Evolutionary conservation across 768 basidiomycete genomes (phyloP).

Genomic region (Cyathus striatus): DNA sequence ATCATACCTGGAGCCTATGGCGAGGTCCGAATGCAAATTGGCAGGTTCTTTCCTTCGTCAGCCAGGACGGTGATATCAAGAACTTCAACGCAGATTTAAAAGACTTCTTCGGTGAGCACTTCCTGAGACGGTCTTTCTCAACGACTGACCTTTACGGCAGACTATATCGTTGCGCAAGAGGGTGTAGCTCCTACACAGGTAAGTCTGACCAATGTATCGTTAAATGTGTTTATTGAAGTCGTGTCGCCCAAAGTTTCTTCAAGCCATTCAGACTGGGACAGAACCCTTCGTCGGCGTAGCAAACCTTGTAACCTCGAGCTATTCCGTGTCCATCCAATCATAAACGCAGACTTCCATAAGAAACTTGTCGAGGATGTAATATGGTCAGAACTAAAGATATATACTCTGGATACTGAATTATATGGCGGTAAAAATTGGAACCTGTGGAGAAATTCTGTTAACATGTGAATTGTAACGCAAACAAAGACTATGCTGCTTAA

Average conservation of each 20-base stretch:
- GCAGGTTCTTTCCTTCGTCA: constrained; percentile 55
- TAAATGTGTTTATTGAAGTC: not conserved
- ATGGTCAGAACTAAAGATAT: too few species aligned
- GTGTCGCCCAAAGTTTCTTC: constrained; percentile 44
- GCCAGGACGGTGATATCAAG: constrained; percentile 38
- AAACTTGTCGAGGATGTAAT: too few species aligned
- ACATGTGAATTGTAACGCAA: too few species aligned
- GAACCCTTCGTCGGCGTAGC: constrained; percentile 51
- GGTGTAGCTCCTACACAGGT: constrained; percentile 46
- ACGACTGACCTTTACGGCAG: constrained; percentile 16
- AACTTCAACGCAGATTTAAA: constrained; percentile 49
- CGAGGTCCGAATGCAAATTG: constrained; percentile 47
- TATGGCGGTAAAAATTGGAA: too few species aligned
- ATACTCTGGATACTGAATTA: too few species aligned
- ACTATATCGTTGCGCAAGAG: constrained; percentile 38
- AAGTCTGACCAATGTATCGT: constrained; percentile 1
- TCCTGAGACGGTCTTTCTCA: not conserved
- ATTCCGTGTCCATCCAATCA: constrained; percentile 9
- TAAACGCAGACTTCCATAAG: too few species aligned
- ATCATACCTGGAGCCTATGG: constrained; percentile 55
- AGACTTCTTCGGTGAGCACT: constrained; percentile 45
- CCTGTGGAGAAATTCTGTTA: too few species aligned
- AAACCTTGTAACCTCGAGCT: constrained; percentile 30
- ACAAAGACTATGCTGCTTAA: too few species aligned
- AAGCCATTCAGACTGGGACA: constrained; percentile 50